Percentiles rank a stretch among this genome's conserved stretches.
phyloP scores from a whole-genome alignment of 305 asterid genomes.

The Striga hermonthica region DNA sequence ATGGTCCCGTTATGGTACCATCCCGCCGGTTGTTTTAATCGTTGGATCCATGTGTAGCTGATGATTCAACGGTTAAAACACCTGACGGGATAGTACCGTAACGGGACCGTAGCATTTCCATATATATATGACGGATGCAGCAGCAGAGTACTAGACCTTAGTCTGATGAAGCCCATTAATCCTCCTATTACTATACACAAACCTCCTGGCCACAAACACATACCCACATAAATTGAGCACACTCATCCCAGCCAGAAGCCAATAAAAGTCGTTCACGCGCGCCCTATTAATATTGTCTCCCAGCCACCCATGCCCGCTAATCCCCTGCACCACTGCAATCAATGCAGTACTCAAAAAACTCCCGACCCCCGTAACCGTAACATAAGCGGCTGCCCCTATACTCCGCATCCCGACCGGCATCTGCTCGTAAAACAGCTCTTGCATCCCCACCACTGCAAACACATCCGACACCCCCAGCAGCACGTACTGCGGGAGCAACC shows the following conservation, averaged over 20 bases:
- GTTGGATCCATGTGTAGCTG: too few species aligned
- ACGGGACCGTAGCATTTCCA: too few species aligned
- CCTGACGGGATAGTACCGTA: too few species aligned
- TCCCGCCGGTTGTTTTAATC: too few species aligned
- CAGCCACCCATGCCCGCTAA: slow-evolving; percentile 39
- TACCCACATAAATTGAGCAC: slow-evolving; percentile 37
- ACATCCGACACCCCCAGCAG: slow-evolving; percentile 49
- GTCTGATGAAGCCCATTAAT: background rate
- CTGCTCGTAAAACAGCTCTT: slow-evolving; percentile 61
- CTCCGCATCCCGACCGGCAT: slow-evolving; percentile 64
- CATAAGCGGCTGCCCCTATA: slow-evolving; percentile 47
- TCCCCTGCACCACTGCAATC: slow-evolving; percentile 39
- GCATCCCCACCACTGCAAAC: slow-evolving; percentile 55
- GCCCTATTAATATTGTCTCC: slow-evolving; percentile 43
- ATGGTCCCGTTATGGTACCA: too few species aligned
- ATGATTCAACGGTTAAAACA: too few species aligned
- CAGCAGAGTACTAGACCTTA: too few species aligned
- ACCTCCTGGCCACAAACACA: slow-evolving; percentile 42
- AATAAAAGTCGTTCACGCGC: slow-evolving; percentile 34
- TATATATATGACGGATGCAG: too few species aligned
- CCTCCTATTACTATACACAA: slow-evolving; percentile 38
- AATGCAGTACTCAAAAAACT: slow-evolving; percentile 39
- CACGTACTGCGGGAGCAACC: slow-evolving; percentile 57
- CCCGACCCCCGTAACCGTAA: slow-evolving; percentile 45
- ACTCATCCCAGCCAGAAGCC: slow-evolving; percentile 43